Evolutionary conservation across 768 basidiomycete species (phyloP).

Genomic region (Podaxis sp.): DNA sequence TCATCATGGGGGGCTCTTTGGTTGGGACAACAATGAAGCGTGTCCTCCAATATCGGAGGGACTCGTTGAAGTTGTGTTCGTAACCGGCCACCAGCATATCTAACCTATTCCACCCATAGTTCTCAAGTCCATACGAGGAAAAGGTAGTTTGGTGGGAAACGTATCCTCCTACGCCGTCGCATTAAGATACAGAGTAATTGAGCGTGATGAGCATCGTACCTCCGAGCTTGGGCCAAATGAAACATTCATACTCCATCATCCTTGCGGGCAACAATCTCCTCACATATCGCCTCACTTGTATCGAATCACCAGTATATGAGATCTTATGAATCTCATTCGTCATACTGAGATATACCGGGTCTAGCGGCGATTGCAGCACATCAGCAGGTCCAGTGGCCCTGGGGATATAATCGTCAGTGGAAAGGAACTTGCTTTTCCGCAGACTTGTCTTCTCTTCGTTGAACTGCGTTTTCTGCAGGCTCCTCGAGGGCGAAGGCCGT

Average conservation of each 20-base stretch:
- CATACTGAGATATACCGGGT: conserved; percentile 89
- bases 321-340: conserved; percentile 94
- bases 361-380: conserved; percentile 51
- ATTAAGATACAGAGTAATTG: background rate
- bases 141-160: conserved; percentile 75
- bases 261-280: conserved; percentile 62
- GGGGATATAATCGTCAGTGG: conserved; percentile 48
- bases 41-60: conserved; percentile 90
- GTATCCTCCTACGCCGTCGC: conserved; percentile 52
- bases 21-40: conserved; percentile 92
- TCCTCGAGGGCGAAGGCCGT: conserved; percentile 31
- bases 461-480: conserved; percentile 18
- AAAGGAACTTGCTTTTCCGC: conserved; percentile 50
- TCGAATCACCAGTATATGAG: conserved; percentile 85
- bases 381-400: conserved; percentile 64
- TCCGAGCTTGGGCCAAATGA: conserved; percentile 92
- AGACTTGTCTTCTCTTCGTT: conserved; percentile 28
- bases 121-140: conserved; percentile 71
- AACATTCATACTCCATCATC: conserved; percentile 75
- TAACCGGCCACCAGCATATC: conserved; percentile 86
- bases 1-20: conserved; percentile 55
- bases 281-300: conserved; percentile 85
- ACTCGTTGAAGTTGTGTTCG: conserved; percentile 75
- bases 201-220: conserved; percentile 23
- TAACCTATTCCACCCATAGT: conserved; percentile 86